phyloP scores from a whole-genome alignment of 805 yeast species.

The Yamadazyma paraphyllophila region DNA sequence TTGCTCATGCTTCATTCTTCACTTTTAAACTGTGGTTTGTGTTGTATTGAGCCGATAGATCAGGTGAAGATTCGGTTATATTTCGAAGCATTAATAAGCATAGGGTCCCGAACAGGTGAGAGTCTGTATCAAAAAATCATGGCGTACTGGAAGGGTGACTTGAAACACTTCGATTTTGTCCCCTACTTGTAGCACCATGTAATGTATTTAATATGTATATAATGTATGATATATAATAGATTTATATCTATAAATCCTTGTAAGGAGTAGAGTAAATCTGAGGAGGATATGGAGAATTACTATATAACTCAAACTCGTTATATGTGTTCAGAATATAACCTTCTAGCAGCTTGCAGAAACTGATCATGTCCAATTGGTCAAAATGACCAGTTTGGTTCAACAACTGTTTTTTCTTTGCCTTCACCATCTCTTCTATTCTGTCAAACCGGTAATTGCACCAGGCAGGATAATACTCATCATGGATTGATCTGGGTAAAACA shows the following conservation, averaged over 20 bases:
- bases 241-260: conserved; percentile 8
- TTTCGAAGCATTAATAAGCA: conserved; percentile 11
- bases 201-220: background rate
- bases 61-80: conserved; percentile 13
- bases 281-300: conserved; percentile 15
- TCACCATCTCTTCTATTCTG: conserved; percentile 23
- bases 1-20: conserved; percentile 17
- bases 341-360: conserved; percentile 28
- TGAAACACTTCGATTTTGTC: conserved; percentile 12
- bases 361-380: conserved; percentile 35
- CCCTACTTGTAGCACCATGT: conserved; percentile 13
- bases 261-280: conserved; percentile 17
- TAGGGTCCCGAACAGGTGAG: conserved; percentile 16
- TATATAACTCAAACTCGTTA: conserved; percentile 32
- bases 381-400: conserved; percentile 19
- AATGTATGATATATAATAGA: background rate
- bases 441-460: conserved; percentile 31
- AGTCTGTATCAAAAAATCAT: conserved; percentile 11
- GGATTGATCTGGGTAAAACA: conserved; percentile 28
- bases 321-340: conserved; percentile 25
- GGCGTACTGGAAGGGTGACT: conserved; percentile 13
- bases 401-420: conserved; percentile 14
- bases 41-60: conserved; percentile 12
- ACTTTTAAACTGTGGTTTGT: conserved; percentile 15
- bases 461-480: conserved; percentile 30